A percentile compares a stretch with the other conserved stretches of the same genome.
phyloP scores from a whole-genome alignment of 768 basidiomycete genomes.

The Tulasnella calospora region DNA sequence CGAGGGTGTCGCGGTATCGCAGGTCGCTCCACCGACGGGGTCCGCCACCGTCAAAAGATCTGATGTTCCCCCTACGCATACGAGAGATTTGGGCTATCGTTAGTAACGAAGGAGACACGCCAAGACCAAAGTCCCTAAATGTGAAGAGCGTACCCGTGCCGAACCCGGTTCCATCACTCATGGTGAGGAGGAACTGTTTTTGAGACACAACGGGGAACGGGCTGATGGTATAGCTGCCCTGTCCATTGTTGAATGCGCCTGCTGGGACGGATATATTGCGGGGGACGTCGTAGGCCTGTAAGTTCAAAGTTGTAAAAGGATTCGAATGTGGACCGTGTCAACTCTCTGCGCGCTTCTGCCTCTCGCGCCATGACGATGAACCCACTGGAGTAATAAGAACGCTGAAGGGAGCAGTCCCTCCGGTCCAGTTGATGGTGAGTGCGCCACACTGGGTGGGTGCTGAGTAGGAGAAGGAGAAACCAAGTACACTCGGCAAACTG shows the following conservation, averaged over 20 bases:
- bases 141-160: constrained; percentile 21
- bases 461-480: constrained; percentile 27
- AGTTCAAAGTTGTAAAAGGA: background rate
- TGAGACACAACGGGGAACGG: constrained; percentile 18
- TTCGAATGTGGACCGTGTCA: constrained; percentile 4
- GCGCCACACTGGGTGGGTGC: constrained; percentile 28
- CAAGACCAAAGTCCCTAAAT: background rate
- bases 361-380: background rate
- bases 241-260: constrained; percentile 15
- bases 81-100: background rate
- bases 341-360: background rate
- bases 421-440: constrained; percentile 25
- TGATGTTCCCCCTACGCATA: constrained; percentile 24
- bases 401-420: constrained; percentile 23
- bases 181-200: constrained; percentile 24
- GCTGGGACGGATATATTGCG: constrained; percentile 21
- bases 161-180: constrained; percentile 28
- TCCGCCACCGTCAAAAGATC: constrained; percentile 22
- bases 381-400: constrained; percentile 27
- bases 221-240: constrained; percentile 20
- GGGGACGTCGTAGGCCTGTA: constrained; percentile 23
- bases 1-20: constrained; percentile 9
- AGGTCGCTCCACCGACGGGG: constrained; percentile 22
- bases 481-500: constrained; percentile 7
- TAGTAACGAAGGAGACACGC: background rate